Conservation (phyloP, 768 basidiomycete genomes). For the Rhodocollybia butyracea region DNA sequence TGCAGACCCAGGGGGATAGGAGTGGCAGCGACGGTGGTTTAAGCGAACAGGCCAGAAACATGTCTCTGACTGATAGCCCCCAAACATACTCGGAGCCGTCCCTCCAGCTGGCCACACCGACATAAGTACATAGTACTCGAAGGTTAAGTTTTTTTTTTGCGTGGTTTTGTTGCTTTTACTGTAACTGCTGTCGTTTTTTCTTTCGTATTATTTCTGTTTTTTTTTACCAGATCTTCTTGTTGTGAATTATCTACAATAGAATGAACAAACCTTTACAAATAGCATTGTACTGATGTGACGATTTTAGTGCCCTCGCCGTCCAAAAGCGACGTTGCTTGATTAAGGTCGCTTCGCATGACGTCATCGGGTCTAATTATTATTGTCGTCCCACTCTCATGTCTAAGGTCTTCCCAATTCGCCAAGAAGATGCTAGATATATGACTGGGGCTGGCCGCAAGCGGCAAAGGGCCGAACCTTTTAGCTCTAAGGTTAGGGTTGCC, state of each 20-base stretch:
- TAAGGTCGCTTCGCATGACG: no score
- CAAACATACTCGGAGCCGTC: not conserved
- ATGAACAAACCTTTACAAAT: not conserved
- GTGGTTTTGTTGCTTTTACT: not conserved
- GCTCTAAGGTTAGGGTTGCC: no score
- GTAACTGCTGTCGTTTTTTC: slow-evolving; percentile 1
- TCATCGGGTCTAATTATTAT: no score
- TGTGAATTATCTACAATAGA: not conserved
- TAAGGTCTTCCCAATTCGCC: no score
- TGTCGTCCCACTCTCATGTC: no score
- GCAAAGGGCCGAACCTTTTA: no score
- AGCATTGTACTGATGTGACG: no score
- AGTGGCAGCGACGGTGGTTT: not conserved
- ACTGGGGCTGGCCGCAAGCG: no score
- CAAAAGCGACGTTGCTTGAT: no score
- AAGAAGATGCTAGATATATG: no score
- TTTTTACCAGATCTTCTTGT: not conserved
- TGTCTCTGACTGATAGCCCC: not conserved
- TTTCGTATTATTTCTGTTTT: not conserved
- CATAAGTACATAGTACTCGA: not conserved
- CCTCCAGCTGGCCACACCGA: no score
- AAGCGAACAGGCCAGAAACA: not conserved
- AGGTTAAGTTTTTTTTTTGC: not conserved
- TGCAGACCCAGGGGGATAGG: not conserved
- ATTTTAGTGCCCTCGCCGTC: no score